These are phyloP conservation scores for Acacia confusa DNA, from an alignment of 306 rosid genomes.

Conservation along the genomic window DNA sequence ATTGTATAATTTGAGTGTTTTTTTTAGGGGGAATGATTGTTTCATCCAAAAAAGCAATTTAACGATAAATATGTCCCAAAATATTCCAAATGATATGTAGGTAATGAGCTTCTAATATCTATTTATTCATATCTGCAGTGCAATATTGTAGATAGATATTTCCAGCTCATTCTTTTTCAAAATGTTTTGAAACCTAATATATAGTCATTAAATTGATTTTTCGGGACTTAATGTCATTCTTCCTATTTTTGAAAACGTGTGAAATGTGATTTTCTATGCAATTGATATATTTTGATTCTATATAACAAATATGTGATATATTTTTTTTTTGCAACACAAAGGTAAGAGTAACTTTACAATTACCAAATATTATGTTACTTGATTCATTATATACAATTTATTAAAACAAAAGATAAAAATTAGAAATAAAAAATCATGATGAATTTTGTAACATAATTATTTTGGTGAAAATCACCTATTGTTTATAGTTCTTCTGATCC, in stretches of 20 bases:
- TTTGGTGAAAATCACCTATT: too few species aligned
- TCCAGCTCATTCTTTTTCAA: too few species aligned
- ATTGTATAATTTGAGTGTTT: background rate
- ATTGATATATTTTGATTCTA: background rate
- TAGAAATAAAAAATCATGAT: too few species aligned
- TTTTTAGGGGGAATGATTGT: too few species aligned
- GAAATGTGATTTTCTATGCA: background rate
- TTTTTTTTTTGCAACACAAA: background rate
- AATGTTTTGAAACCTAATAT: too few species aligned
- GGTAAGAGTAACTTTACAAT: background rate
- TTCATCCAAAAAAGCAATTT: background rate
- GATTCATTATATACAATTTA: too few species aligned
- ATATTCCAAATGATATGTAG: too few species aligned
- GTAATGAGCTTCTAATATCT: background rate
- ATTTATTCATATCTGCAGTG: too few species aligned
- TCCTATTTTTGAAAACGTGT: background rate
- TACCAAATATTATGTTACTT: background rate
- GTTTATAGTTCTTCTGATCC: too few species aligned
- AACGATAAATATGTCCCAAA: background rate
- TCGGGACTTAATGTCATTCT: background rate
- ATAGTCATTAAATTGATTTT: background rate
- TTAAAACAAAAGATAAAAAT: too few species aligned
- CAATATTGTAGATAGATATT: background rate
- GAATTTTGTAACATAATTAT: too few species aligned
- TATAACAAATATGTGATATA: background rate